Evolutionary conservation across 208 protist genomes (phyloP), one percentile per base, ranked within the genome.

Genomic region (Leishmania gerbilli): DNA sequence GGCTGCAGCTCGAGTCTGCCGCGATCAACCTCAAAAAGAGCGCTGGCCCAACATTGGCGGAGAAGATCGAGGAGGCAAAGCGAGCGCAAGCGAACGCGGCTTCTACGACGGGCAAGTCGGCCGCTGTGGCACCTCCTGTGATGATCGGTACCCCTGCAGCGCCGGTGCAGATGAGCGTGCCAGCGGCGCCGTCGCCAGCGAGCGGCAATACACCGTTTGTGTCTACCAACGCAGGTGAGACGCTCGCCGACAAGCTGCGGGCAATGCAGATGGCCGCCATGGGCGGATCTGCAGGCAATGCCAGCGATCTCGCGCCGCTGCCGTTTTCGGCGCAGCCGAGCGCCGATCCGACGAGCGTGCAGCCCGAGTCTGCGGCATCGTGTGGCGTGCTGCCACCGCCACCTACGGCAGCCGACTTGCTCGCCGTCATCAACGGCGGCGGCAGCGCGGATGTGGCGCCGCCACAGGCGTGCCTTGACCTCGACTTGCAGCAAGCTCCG

Each of bases 1-100:
- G 94, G 0, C 82, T 97, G 85, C 94, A 97, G 83, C 85, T 95
- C 74, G 94, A 97, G 79, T 93, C 87, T 11, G 88, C 91, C 1
- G 88, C 88, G 40, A 81, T 91, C 42, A 89, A 86, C 68, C 67
- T 91, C 24, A 83, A 86, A 55, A 91, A 89, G 75, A 80, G 69
- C 31, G 85, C 69, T 37, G 87, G 67, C 5, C 84, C 85, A 7
- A 85, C 78, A 3, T 53, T 90, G 75, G 74, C 82, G 40, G 78
- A 81, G 76, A 77, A 82, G 55, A 83, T 83, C 24, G 79, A 86
- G 76, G 74, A 87, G 64, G 53, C 76, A 37, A 71, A 64, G 13
- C 85, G 78, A 11, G 34, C 77, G 21, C 81, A 88, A 71, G 65
- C 56, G 1, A 71, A 21, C 55, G 64, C 79, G 0, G 45, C 58